These are phyloP conservation scores for Piper betle DNA, from an alignment of 164 flowering plant genomes.

Conservation along the genomic window DNA sequence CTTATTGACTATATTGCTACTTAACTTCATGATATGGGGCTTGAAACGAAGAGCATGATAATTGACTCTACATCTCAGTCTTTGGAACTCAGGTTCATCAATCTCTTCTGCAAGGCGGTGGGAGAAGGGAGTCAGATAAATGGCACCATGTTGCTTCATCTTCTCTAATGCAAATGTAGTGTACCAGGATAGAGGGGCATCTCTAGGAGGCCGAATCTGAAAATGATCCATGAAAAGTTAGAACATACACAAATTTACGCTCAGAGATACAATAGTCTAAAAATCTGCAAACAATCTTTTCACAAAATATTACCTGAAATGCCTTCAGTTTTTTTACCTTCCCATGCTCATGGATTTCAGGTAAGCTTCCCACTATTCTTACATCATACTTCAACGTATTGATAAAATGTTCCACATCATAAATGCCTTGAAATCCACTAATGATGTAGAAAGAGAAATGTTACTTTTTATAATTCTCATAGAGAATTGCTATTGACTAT, in stretches of 20 bases:
- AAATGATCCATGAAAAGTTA: background rate
- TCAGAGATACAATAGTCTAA: background rate
- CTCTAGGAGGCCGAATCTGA: constrained; percentile 91
- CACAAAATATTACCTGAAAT: constrained; percentile 37
- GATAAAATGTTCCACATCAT: constrained; percentile 92
- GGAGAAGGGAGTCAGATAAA: constrained; percentile 92
- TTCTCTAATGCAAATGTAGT: constrained; percentile 59
- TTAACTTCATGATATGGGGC: constrained; percentile 77
- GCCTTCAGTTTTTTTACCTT: constrained; percentile 79
- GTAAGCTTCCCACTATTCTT: constrained; percentile 68
- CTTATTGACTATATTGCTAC: constrained; percentile 62
- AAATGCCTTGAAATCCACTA: constrained; percentile 92
- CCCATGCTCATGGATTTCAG: constrained; percentile 63
- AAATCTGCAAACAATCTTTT: background rate
- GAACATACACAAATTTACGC: background rate
- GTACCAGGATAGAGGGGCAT: constrained; percentile 91
- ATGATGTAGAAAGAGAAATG: constrained; percentile 1
- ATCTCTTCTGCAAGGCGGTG: constrained; percentile 96
- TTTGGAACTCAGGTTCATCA: constrained; percentile 86
- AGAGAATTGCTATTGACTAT: background rate
- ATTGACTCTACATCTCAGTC: constrained; percentile 93
- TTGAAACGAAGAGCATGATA: constrained; percentile 91
- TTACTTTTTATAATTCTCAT: background rate
- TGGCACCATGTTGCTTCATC: constrained; percentile 94
- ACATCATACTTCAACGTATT: constrained; percentile 68